phyloP scores from a whole-genome alignment of 441 rosid species.

The Populus hybrid region DNA sequence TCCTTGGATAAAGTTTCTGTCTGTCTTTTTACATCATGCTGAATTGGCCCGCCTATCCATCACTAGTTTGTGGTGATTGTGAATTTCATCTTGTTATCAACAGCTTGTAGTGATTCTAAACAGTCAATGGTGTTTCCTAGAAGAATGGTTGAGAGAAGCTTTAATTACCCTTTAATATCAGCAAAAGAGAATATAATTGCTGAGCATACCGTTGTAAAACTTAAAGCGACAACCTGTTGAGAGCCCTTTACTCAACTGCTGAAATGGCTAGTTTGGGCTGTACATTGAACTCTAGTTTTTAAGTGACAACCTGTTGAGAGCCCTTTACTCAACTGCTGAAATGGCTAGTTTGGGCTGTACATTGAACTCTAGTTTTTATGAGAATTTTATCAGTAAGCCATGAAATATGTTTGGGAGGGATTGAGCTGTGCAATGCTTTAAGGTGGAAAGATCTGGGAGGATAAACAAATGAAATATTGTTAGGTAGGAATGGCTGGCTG shows the following conservation, averaged over 20 bases:
- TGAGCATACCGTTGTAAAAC: not conserved
- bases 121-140: not conserved
- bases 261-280: not conserved
- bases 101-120: not conserved
- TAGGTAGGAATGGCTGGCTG: not conserved
- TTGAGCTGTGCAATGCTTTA: not conserved
- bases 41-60: not conserved
- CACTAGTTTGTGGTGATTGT: not conserved
- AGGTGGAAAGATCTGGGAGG: not conserved
- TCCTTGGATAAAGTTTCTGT: not conserved
- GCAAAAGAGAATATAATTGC: not conserved
- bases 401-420: not conserved
- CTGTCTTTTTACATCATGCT: not conserved
- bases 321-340: not conserved
- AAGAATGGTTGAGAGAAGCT: not conserved
- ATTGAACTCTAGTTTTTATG: not conserved
- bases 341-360: not conserved
- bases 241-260: not conserved
- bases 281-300: not conserved
- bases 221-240: no score
- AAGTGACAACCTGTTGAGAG: not conserved
- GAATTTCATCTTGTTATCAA: no score
- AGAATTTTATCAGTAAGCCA: not conserved
- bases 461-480: not conserved
- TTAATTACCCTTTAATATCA: not conserved